Conservation (phyloP, 805 yeast genomes). For the Ogataea henricii region DNA sequence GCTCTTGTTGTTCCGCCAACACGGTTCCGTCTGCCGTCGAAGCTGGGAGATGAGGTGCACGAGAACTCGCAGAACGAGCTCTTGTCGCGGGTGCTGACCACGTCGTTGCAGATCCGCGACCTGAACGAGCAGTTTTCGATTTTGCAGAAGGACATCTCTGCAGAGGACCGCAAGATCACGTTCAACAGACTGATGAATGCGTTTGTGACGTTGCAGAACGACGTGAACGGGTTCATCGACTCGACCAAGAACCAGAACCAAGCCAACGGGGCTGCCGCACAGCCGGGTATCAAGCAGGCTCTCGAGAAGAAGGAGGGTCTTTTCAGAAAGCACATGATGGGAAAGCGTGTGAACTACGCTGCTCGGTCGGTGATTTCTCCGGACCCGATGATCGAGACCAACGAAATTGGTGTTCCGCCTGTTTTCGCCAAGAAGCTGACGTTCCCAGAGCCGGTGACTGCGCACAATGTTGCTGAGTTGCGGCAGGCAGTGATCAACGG, state of each 20-base stretch:
- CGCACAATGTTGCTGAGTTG: constrained; percentile 85
- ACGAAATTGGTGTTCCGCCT: constrained; percentile 98
- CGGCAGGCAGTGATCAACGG: constrained; percentile 97
- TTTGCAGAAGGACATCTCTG: constrained; percentile 59
- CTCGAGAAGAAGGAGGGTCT: constrained; percentile 98
- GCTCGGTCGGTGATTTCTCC: constrained; percentile 99
- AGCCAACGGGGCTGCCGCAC: constrained; percentile 60
- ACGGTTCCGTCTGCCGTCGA: constrained; percentile 94
- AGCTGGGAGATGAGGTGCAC: constrained; percentile 94
- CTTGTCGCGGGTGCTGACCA: constrained; percentile 74
- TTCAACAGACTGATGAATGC: constrained; percentile 94
- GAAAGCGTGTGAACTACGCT: constrained; percentile 98
- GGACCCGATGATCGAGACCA: constrained; percentile 96
- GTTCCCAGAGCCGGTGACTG: constrained; percentile 97
- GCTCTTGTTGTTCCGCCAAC: constrained; percentile 94
- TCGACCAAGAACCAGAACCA: constrained; percentile 83
- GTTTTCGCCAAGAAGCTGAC: constrained; percentile 95
- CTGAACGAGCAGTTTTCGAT: constrained; percentile 79
- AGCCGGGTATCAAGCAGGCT: constrained; percentile 97
- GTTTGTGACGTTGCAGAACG: constrained; percentile 92
- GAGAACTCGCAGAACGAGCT: constrained; percentile 93
- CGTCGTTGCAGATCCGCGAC: constrained; percentile 82
- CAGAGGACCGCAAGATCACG: constrained; percentile 71
- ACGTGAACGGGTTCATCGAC: constrained; percentile 91
- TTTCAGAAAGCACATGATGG: constrained; percentile 99